phyloP scores from a whole-genome alignment of 768 basidiomycete genomes.

The Xerocomellus chrysenteron region DNA sequence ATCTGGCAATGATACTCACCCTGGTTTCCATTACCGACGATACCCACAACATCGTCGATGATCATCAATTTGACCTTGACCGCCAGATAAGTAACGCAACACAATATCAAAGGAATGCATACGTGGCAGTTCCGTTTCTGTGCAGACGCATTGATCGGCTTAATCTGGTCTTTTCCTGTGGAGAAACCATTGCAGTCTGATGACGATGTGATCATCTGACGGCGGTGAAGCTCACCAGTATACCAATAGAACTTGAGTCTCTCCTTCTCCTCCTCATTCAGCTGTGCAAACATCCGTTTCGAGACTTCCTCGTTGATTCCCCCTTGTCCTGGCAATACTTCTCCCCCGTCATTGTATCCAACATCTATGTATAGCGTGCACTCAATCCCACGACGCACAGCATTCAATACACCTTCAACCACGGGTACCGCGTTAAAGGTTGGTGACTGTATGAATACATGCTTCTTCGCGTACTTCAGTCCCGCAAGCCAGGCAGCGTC shows the following conservation, averaged over 20 bases:
- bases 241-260: slow-evolving; percentile 57
- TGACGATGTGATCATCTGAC: not conserved
- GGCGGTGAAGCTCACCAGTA: slow-evolving; percentile 28
- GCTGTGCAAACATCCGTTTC: slow-evolving; percentile 51
- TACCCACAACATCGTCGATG: slow-evolving; percentile 63
- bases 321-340: slow-evolving; percentile 64
- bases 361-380: slow-evolving; percentile 62
- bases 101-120: slow-evolving; percentile 11
- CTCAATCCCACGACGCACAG: slow-evolving; percentile 59
- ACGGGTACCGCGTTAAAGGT: slow-evolving; percentile 68
- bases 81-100: not conserved
- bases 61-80: slow-evolving; percentile 60
- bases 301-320: slow-evolving; percentile 73
- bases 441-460: slow-evolving; percentile 73
- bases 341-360: slow-evolving; percentile 56
- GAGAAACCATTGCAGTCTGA: not conserved
- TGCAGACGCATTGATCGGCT: slow-evolving; percentile 61
- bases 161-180: slow-evolving; percentile 57
- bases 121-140: slow-evolving; percentile 74
- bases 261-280: slow-evolving; percentile 45
- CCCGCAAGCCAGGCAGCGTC: slow-evolving; percentile 68
- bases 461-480: slow-evolving; percentile 55
- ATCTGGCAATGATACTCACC: slow-evolving; percentile 29
- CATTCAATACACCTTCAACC: slow-evolving; percentile 55
- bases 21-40: slow-evolving; percentile 72